These are phyloP conservation scores for Ceratocystis ficicola DNA, from an alignment of 2,329 filamentous ascomycete genomes.

Conservation along the genomic window DNA sequence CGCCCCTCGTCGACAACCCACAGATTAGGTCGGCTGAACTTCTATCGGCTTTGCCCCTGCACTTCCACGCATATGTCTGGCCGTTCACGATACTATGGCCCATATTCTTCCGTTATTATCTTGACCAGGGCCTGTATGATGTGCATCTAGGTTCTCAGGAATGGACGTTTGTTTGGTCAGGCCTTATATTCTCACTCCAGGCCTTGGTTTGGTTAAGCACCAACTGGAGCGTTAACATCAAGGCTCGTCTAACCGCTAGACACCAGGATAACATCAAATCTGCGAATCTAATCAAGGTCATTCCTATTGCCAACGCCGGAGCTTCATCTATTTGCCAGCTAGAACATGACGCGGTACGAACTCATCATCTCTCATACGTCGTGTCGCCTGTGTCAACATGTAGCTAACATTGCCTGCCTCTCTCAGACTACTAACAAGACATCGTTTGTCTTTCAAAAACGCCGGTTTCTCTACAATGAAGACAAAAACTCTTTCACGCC, in stretches of 20 bases:
- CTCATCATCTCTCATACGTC: neutral
- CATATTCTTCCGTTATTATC: conserved; percentile 76
- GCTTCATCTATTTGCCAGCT: conserved; percentile 77
- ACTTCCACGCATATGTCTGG: conserved; percentile 82
- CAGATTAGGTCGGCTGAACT: conserved; percentile 83
- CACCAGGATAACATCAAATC: conserved; percentile 56
- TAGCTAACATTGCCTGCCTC: conserved; percentile 3
- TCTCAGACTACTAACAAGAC: conserved; percentile 55
- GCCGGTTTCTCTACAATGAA: conserved; percentile 75
- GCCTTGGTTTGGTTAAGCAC: conserved; percentile 88
- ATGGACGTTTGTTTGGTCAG: conserved; percentile 95
- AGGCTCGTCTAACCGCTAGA: conserved; percentile 67
- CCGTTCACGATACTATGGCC: conserved; percentile 90
- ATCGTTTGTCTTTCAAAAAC: conserved; percentile 96
- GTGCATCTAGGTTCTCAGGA: conserved; percentile 85
- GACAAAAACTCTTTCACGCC: conserved; percentile 66
- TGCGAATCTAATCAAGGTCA: conserved; percentile 81
- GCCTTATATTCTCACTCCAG: conserved; percentile 76
- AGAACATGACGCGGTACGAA: conserved; percentile 54
- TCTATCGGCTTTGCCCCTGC: conserved; percentile 69
- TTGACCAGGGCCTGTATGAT: conserved; percentile 72
- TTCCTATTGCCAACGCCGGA: conserved; percentile 81
- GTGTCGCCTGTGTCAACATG: neutral
- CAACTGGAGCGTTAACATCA: conserved; percentile 89
- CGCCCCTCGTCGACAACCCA: conserved; percentile 77